Percentiles rank a stretch among this genome's conserved stretches.
These are phyloP conservation scores for Plectosphaerella plurivora DNA, from an alignment of 2,329 filamentous ascomycete species.

Conservation along the genomic window DNA sequence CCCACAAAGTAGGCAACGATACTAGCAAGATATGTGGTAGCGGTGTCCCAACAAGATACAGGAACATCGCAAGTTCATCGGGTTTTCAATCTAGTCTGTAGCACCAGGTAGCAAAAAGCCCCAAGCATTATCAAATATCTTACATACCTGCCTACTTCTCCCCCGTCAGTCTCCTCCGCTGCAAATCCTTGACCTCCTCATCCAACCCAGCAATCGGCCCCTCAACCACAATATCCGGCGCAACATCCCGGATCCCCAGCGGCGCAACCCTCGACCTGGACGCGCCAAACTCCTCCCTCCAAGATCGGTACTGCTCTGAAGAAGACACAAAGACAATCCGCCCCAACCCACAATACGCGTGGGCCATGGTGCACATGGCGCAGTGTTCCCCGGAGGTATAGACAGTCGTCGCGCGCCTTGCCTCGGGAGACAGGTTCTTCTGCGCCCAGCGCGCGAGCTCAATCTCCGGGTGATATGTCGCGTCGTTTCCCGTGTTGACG, in stretches of 20 bases:
- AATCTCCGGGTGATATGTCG: constrained; percentile 29
- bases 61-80: too few species aligned
- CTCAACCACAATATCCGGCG: constrained; percentile 18
- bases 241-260: constrained; percentile 23
- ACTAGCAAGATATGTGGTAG: too few species aligned
- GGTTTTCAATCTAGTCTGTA: too few species aligned
- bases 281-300: constrained; percentile 22
- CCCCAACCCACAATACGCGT: constrained; percentile 28
- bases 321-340: constrained; percentile 28
- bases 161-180: constrained; percentile 7
- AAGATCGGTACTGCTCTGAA: constrained; percentile 19
- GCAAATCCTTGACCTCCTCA: constrained; percentile 22
- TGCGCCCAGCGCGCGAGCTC: constrained; percentile 31
- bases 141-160: neutral
- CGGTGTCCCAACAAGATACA: too few species aligned
- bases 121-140: too few species aligned
- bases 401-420: constrained; percentile 31
- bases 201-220: constrained; percentile 23
- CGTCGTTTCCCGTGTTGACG: constrained; percentile 23
- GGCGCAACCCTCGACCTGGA: constrained; percentile 12
- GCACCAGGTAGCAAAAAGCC: too few species aligned
- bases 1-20: too few species aligned
- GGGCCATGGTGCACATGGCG: constrained; percentile 29
- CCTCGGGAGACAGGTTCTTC: constrained; percentile 23
- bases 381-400: constrained; percentile 34